phyloP scores from a whole-genome alignment of 495 filamentous ascomycete genomes.

The Pseudevernia furfuracea region DNA sequence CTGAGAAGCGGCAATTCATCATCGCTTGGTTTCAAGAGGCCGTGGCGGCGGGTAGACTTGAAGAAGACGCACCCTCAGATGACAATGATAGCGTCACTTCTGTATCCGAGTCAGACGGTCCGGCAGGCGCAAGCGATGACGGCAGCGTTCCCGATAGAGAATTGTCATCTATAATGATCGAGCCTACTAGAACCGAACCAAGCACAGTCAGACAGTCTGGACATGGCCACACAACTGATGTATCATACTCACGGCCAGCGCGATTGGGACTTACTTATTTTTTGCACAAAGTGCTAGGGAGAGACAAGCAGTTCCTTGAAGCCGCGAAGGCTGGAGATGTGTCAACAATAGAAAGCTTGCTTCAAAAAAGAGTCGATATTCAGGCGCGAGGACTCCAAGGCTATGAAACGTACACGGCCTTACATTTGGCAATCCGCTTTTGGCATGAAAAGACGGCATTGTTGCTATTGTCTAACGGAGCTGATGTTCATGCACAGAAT shows the following conservation, averaged over 20 bases:
- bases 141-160: background rate
- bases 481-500: constrained; percentile 33
- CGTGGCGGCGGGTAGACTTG: constrained; percentile 14
- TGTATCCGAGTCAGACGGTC: background rate
- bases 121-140: background rate
- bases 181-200: background rate
- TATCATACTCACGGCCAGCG: background rate
- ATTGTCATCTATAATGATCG: background rate
- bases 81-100: background rate
- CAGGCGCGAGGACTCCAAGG: constrained; percentile 2
- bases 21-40: constrained; percentile 24
- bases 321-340: background rate
- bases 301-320: background rate
- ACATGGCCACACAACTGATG: background rate
- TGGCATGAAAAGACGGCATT: constrained; percentile 24
- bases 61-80: constrained; percentile 15
- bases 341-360: constrained; percentile 19
- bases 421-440: constrained; percentile 37
- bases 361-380: constrained; percentile 19
- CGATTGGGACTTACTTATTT: background rate
- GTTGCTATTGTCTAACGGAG: constrained; percentile 27
- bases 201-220: background rate
- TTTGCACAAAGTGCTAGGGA: background rate
- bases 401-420: constrained; percentile 30
- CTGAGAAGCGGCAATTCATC: constrained; percentile 22